Percentiles rank a stretch among this genome's conserved stretches.
phyloP scores from a whole-genome alignment of 768 basidiomycete genomes.

The Tylopilus plumbeoviolaceoides region DNA sequence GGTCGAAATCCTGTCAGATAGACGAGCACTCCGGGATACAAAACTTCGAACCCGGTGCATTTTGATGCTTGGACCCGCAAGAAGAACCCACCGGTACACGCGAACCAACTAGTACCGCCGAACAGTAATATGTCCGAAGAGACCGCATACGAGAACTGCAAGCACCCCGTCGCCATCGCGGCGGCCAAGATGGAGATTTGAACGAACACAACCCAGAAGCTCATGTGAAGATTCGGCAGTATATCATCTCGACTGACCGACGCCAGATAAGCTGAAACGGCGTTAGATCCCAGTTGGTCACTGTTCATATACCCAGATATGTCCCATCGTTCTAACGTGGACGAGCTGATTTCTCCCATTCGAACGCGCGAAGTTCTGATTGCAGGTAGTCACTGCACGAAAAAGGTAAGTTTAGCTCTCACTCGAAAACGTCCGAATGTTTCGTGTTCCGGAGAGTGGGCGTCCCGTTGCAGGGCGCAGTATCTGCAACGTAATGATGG shows the following conservation, averaged over 20 bases:
- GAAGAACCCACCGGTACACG: constrained; percentile 4
- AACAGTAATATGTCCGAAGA: constrained; percentile 18
- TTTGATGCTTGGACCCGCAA: constrained; percentile 1
- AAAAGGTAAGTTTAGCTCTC: constrained; percentile 15
- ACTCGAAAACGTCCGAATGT: background rate
- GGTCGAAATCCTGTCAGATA: constrained; percentile 1
- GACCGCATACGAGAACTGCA: constrained; percentile 17
- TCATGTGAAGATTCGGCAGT: constrained; percentile 1
- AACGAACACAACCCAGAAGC: background rate
- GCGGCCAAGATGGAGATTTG: constrained; percentile 22
- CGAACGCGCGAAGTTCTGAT: background rate
- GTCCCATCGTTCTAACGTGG: background rate
- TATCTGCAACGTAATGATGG: constrained; percentile 14
- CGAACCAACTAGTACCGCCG: constrained; percentile 15
- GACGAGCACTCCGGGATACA: constrained; percentile 3
- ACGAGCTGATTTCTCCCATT: background rate
- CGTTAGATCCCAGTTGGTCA: constrained; percentile 12
- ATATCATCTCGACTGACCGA: background rate
- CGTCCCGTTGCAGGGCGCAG: constrained; percentile 13
- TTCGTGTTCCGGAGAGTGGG: constrained; percentile 1
- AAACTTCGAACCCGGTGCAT: constrained; percentile 6
- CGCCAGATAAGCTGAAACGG: constrained; percentile 16
- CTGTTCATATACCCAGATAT: background rate
- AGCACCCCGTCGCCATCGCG: constrained; percentile 24
- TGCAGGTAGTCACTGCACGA: background rate